Evolutionary conservation across 2,329 filamentous ascomycete genomes (phyloP).

Genomic region (Thielaviopsis euricoi): DNA sequence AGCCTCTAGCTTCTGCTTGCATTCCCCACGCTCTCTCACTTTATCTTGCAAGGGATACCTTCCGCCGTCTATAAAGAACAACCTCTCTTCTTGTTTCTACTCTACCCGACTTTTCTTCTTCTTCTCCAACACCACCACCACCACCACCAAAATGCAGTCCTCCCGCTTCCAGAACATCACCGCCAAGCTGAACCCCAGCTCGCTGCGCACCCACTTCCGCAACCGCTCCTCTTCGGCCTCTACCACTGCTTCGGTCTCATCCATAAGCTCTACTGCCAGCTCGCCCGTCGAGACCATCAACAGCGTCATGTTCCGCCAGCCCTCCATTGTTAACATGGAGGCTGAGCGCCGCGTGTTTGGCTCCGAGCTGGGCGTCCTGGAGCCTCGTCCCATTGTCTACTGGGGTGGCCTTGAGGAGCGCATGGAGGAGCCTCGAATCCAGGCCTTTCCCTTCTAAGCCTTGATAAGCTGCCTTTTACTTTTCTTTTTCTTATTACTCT

Average conservation of each 20-base stretch:
- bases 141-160: constrained; percentile 25
- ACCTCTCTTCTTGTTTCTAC: constrained; percentile 18
- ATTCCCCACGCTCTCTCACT: constrained; percentile 8
- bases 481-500: neutral
- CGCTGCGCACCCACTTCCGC: constrained; percentile 35
- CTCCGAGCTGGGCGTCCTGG: constrained; percentile 37
- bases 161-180: constrained; percentile 34
- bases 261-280: constrained; percentile 20
- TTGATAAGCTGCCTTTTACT: neutral
- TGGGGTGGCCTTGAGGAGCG: constrained; percentile 48
- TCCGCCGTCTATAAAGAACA: neutral
- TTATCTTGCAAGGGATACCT: constrained; percentile 4
- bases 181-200: constrained; percentile 31
- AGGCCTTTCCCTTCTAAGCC: constrained; percentile 9
- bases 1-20: constrained; percentile 3
- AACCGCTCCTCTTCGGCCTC: constrained; percentile 29
- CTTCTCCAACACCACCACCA: neutral
- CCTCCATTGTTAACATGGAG: constrained; percentile 39
- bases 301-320: constrained; percentile 40
- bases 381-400: constrained; percentile 45
- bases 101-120: neutral
- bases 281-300: constrained; percentile 36
- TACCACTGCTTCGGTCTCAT: constrained; percentile 2
- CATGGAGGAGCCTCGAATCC: constrained; percentile 20
- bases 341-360: constrained; percentile 38